Evolutionary conservation across 2,329 filamentous ascomycete species (phyloP), one percentile per base, ranked within the genome.

Genomic region (Colletotrichum cuscutae): DNA sequence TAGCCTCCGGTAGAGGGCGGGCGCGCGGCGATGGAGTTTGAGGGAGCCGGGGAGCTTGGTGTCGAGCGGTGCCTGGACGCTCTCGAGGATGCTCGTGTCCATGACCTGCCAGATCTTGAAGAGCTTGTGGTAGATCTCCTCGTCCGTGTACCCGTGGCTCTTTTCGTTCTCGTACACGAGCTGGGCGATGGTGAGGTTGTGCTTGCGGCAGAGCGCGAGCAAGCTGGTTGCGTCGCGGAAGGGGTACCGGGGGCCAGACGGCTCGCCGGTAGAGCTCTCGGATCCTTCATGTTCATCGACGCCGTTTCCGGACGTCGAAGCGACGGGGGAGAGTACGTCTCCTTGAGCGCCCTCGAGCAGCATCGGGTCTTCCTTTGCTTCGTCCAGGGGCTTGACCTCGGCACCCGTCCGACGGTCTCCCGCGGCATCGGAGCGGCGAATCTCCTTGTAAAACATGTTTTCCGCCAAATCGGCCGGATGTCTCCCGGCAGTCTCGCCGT

Each of bases 381-480:
- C 66, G 1, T 81, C 82, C 5, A 81, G 73, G 1, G 80, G 76
- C 71, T 83, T 86, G 19, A 86, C 79, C 76, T 86, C 85, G 1
- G 82, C 78, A 1, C 86, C 86, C 0, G 82, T 85, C 67, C 80
- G 80, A 12, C 86, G 84, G 69, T 85, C 83, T 46, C 84, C 85
- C 0, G 83, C 84, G 2, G 85, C 86, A 74, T 88, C 84, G 3
- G 82, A 79, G 49, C 86, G 81, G 57, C 84, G 77, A 64, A 87
- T 87, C 72, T 87, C 85, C 74, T 88, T 88, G 80, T 88, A 88
- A 74, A 84, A 88, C 80, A 88, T 77, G 74, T 88, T 88, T 75
- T 88, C 86, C 1, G 85, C 85, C 76, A 87, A 74, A 75, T 88
- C 86, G n/a, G 82, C 82, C 3, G 86, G 86, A 65, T 87, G 85